Evolutionary conservation across 495 filamentous ascomycete genomes (phyloP), one percentile per base, ranked within the genome.

Genomic region (Podospora comata): DNA sequence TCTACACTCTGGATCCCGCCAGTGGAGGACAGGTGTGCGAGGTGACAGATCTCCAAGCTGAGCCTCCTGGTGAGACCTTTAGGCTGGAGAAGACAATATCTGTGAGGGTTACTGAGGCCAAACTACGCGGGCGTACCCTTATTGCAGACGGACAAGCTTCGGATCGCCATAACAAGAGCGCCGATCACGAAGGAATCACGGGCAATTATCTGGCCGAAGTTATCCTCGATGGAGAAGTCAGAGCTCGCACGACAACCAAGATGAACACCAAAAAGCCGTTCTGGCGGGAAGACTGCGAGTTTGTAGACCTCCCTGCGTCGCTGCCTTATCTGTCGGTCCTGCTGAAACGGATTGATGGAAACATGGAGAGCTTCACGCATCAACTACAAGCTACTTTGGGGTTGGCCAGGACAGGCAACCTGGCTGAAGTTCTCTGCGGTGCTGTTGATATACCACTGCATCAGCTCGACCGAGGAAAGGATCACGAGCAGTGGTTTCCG

Each of bases 251-350:
- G 11, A 89, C 90, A 28, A 89, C 91, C 23, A 94, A 94, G 77
- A 83, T 85, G 67, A 91, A 92, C 65, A 94, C 91, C 16, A 87
- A 86, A 62, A 92, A 88, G 73, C 95, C 93, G 0, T 97, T 98
- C 71, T 99, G 96, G 95, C 85, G 93, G 32, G 95, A 98, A 80
- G 93, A 94, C 56, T 94, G 92, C 72, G 87, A 91, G 60, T 97
- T 97, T 74, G 80, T 82, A 55, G 94, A 97, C 78, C 83, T 99
- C 18, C 93, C 95, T 2, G 84, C 92, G 0, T 85, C 91, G 9
- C 75, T 96, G 53, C 93, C 91, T 9, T 91, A 87, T 73, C 85
- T 91, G 9, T 91, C 90, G n/a, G 84, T 99, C 63, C 82, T 94
- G 2, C 78, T 99, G 61, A 99, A 97, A 76, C 87, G 85, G 70